phyloP scores from a whole-genome alignment of 2,329 filamentous ascomycete species.

The Aspergillus sergii region DNA sequence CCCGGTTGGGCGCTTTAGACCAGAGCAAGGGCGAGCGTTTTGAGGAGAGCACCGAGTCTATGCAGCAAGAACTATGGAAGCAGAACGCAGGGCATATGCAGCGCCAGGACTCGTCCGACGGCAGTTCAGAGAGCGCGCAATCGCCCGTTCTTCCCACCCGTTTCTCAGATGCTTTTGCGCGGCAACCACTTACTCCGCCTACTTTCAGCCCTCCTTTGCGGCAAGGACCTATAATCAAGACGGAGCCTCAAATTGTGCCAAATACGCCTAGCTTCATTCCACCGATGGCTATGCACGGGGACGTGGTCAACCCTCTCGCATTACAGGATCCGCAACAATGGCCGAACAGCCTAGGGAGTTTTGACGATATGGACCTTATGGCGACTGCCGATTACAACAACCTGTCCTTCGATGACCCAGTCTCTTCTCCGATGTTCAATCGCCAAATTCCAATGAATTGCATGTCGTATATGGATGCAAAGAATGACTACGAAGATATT shows the following conservation, averaged over 20 bases:
- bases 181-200: conserved; percentile 45
- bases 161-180: conserved; percentile 34
- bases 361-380: conserved; percentile 40
- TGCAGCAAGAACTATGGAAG: conserved; percentile 59
- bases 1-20: conserved; percentile 60
- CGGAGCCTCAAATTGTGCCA: conserved; percentile 26
- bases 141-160: conserved; percentile 39
- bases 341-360: conserved; percentile 29
- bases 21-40: conserved; percentile 56
- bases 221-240: conserved; percentile 32
- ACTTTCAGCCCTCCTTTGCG: conserved; percentile 40
- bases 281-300: conserved; percentile 33
- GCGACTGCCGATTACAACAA: conserved; percentile 31
- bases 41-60: conserved; percentile 59
- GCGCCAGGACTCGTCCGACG: conserved; percentile 58
- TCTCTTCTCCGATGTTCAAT: conserved; percentile 40
- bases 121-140: conserved; percentile 59
- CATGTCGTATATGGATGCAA: conserved; percentile 35
- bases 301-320: conserved; percentile 40
- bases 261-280: conserved; percentile 26
- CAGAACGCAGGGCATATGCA: conserved; percentile 56
- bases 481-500: conserved; percentile 42
- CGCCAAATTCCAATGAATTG: conserved; percentile 39
- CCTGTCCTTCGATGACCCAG: conserved; percentile 37
- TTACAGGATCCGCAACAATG: conserved; percentile 35